Base-by-base conservation (phyloP, 768 basidiomycete genomes). In the Myochromella boudieri region DNA sequence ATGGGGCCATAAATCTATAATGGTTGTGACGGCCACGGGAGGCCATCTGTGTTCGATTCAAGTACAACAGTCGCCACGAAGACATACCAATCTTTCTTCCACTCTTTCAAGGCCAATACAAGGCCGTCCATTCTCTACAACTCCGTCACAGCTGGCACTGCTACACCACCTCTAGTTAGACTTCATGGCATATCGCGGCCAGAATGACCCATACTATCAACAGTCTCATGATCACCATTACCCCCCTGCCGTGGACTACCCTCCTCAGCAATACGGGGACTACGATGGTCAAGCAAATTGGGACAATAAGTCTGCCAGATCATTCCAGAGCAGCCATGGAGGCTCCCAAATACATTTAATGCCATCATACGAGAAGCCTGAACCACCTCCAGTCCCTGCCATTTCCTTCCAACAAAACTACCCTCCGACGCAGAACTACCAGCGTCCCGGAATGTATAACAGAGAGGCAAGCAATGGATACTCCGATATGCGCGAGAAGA, bases 311-410 rank as follows among this genome's bases (percentile, higher is more conserved):
- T 83, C 80, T 4, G 66, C 71, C 37, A 80, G 82, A 49, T 86
- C 84, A 21, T 79, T 78, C 61, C 75, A 82, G 61, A 85, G 83
- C 56, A 78, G 76, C 62, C 78, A 75, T 56, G 75, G 74, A 54
- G 81, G 84, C 64, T 90, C 88, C 4, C 85, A 89, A 57, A 79
- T 71, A 21, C 86, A 89, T 60, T 80, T 90, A 53, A 80, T 81
- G 43, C 76, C 84, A 22, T 78, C 86, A 44, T 84, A 77, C 54
- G 78, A 80, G 76, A 71, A 59, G 40, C 48, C 66, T 6, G 54
- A 60, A 34, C 62, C 67, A 2, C 78, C 84, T 10, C 79, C 82
- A 7, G 66, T 85, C 26, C 84, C 84, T n/a, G 37, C 68, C 21
- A 67, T 81, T 56, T 72, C 72, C 9, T 80, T 82, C 59, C 71